These are phyloP conservation scores for Cytidiella melzeri DNA, from an alignment of 768 basidiomycete genomes.

Conservation along the genomic window DNA sequence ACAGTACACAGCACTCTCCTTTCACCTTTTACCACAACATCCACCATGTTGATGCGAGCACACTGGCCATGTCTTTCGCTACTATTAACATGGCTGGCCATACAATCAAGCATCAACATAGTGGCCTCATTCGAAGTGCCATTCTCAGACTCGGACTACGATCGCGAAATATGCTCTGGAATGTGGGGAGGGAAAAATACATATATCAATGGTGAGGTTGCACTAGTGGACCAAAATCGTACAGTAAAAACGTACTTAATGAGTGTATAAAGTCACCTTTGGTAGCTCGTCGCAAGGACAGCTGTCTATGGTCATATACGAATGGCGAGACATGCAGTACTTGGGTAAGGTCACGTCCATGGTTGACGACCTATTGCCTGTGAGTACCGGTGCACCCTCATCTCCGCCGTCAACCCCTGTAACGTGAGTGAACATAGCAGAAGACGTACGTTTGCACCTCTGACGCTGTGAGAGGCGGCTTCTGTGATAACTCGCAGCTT, in stretches of 20 bases:
- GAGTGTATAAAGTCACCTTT: conserved; percentile 57
- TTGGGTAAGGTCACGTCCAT: conserved; percentile 66
- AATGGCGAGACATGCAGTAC: conserved; percentile 85
- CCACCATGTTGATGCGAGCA: conserved; percentile 9
- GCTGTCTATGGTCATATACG: conserved; percentile 91
- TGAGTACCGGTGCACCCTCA: conserved; percentile 35
- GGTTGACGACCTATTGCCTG: conserved; percentile 52
- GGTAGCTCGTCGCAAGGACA: conserved; percentile 74
- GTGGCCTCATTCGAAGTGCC: conserved; percentile 53
- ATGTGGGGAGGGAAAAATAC: conserved; percentile 84
- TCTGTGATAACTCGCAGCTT: conserved; percentile 63
- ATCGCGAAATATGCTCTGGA: conserved; percentile 89
- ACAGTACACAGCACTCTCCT: too few species aligned
- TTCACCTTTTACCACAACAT: too few species aligned
- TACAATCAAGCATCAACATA: conserved; percentile 10
- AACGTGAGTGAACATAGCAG: conserved; percentile 42
- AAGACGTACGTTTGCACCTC: conserved; percentile 93
- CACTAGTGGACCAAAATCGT: conserved; percentile 7
- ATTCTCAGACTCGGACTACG: conserved; percentile 72
- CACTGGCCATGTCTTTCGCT: background rate
- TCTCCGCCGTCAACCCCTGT: conserved; percentile 3
- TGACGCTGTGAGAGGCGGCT: conserved; percentile 61
- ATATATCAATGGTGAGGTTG: conserved; percentile 72
- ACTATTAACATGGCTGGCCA: background rate
- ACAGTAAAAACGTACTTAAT: conserved; percentile 15